These are phyloP conservation scores for Thraustochytrium sp. DNA, from an alignment of 352 stramenopile species.

Conservation along the genomic window DNA sequence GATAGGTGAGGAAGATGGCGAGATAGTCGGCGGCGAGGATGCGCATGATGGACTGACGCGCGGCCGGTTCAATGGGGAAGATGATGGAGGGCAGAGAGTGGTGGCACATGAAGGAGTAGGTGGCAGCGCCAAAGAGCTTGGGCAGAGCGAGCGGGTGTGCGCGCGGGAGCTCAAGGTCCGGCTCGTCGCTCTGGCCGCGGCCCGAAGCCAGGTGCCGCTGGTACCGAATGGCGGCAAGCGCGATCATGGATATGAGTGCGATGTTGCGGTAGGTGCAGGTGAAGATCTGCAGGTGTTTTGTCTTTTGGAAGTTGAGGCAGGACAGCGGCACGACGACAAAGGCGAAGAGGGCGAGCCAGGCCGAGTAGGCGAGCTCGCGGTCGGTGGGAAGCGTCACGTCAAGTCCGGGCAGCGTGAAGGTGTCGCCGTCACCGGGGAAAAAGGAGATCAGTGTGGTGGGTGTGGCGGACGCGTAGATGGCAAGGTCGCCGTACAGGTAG, in stretches of 20 bases:
- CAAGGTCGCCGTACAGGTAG: constrained; percentile 32
- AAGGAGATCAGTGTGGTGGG: constrained; percentile 9
- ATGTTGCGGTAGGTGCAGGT: constrained; percentile 37
- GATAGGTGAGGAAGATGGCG: not conserved
- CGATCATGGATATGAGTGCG: constrained; percentile 11
- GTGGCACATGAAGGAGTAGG: constrained; percentile 42
- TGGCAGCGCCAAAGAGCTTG: constrained; percentile 38
- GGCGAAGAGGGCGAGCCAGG: constrained; percentile 24
- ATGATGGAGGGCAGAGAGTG: constrained; percentile 31
- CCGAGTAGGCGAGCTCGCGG: not conserved
- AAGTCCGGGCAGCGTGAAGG: not conserved
- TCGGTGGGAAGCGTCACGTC: not conserved
- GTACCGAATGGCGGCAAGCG: not conserved
- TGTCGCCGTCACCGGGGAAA: not conserved
- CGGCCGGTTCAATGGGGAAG: not conserved
- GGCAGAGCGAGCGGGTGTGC: not conserved
- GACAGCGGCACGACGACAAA: constrained; percentile 7
- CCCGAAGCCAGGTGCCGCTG: not conserved
- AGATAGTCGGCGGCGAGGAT: constrained; percentile 18
- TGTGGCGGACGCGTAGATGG: constrained; percentile 28
- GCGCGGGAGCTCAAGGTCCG: not conserved
- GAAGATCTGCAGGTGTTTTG: constrained; percentile 39
- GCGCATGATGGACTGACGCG: not conserved
- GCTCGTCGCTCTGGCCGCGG: not conserved
- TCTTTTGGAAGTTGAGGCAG: constrained; percentile 39